Percentiles rank a stretch among this genome's conserved stretches.
phyloP scores from a whole-genome alignment of 768 basidiomycete species.

The Termitomyces sp. region DNA sequence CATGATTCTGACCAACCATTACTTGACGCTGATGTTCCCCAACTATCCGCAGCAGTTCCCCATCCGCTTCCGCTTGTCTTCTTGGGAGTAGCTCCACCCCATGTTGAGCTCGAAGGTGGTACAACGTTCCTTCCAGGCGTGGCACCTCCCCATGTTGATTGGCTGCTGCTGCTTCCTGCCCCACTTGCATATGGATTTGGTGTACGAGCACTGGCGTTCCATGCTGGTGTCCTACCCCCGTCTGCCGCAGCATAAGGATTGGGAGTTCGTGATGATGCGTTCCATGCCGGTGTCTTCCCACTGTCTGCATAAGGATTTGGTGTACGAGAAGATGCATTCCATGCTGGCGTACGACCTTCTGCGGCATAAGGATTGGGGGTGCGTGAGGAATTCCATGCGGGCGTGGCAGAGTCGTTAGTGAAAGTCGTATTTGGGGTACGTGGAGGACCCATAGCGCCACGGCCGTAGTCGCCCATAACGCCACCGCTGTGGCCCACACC shows the following conservation, averaged over 20 bases:
- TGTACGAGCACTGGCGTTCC: conserved; percentile 55
- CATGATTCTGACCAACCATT: conserved; percentile 22
- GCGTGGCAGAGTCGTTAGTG: conserved; percentile 19
- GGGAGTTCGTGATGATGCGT: conserved; percentile 58
- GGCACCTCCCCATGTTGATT: conserved; percentile 26
- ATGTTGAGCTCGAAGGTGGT: conserved; percentile 15
- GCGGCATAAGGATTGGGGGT: conserved; percentile 67
- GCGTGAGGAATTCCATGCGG: conserved; percentile 28
- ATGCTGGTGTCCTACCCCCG: conserved; percentile 64
- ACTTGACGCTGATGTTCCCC: conserved; percentile 5
- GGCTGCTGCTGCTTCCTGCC: conserved; percentile 45
- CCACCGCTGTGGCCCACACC: too few species aligned
- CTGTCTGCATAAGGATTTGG: conserved; percentile 65
- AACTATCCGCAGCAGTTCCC: conserved; percentile 18
- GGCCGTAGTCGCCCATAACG: conserved; percentile 2
- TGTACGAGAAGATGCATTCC: conserved; percentile 53
- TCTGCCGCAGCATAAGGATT: conserved; percentile 61
- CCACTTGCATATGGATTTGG: conserved; percentile 61
- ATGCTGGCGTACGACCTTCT: conserved; percentile 52
- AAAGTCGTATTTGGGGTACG: conserved; percentile 30
- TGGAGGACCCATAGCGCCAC: conserved; percentile 11
- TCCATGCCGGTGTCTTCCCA: conserved; percentile 63
- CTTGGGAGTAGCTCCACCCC: conserved; percentile 42
- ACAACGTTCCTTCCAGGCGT: conserved; percentile 22
- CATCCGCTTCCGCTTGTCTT: conserved; percentile 23